Conservation (phyloP, 2,329 filamentous ascomycete genomes). For the Penicillium sp. region DNA sequence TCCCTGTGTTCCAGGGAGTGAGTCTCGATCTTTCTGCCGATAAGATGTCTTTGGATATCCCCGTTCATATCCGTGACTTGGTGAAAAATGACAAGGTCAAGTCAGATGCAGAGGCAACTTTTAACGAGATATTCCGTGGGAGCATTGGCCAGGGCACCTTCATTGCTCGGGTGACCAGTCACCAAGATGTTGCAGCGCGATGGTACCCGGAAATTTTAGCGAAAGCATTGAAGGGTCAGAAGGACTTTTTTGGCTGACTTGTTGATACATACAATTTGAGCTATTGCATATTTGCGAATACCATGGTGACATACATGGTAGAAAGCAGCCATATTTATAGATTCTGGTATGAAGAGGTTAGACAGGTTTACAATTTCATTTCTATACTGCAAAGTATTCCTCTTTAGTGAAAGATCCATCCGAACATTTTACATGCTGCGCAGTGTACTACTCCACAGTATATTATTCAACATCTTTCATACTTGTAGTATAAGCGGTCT, state of each 20-base stretch:
- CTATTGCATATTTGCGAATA: no score
- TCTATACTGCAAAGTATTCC: no score
- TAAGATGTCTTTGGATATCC: constrained; percentile 30
- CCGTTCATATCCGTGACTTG: constrained; percentile 30
- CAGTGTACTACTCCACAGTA: no score
- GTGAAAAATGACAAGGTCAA: constrained; percentile 21
- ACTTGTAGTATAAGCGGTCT: no score
- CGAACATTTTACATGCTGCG: no score
- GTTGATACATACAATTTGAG: no score
- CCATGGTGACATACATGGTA: no score
- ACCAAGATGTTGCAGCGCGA: constrained; percentile 37
- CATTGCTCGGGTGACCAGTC: constrained; percentile 37
- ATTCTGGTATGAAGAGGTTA: no score
- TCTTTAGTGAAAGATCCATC: no score
- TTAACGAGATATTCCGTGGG: constrained; percentile 33
- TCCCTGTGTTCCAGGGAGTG: constrained; percentile 39
- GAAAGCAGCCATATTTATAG: no score
- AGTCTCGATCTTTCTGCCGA: constrained; percentile 33
- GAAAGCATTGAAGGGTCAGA: constrained; percentile 29
- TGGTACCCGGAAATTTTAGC: constrained; percentile 38
- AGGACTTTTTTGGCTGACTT: constrained; percentile 14
- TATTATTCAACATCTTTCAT: no score
- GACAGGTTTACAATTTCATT: no score
- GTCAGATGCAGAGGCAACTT: constrained; percentile 39
- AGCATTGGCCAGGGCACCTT: constrained; percentile 36